These are phyloP conservation scores for Scedosporium apiospermum DNA, from an alignment of 2,329 filamentous ascomycete species.

Conservation along the genomic window DNA sequence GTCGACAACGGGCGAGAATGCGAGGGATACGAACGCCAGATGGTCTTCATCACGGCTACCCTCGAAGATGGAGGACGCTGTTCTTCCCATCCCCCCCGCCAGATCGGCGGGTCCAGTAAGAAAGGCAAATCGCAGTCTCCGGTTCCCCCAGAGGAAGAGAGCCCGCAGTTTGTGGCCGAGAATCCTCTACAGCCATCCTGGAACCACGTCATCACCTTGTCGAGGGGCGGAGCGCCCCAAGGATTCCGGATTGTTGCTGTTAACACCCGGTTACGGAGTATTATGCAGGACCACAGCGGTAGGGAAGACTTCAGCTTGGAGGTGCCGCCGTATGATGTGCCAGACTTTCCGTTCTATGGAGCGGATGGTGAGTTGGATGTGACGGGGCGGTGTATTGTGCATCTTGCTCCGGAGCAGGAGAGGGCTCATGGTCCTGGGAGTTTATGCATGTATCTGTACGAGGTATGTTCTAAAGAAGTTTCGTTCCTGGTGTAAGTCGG, in stretches of 20 bases:
- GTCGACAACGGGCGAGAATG: conserved; percentile 46
- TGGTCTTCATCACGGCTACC: conserved; percentile 55
- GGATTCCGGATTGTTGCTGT: conserved; percentile 33
- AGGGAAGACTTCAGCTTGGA: conserved; percentile 24
- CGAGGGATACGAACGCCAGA: conserved; percentile 52
- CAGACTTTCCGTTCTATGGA: conserved; percentile 26
- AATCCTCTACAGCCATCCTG: conserved; percentile 25
- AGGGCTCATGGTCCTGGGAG: conserved; percentile 24
- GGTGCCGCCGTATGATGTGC: conserved; percentile 24
- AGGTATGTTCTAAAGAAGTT: conserved; percentile 27
- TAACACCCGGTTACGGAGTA: conserved; percentile 28
- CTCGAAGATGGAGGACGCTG: conserved; percentile 43
- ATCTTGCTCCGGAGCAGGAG: conserved; percentile 23
- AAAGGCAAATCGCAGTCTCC: conserved; percentile 17
- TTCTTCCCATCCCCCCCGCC: conserved; percentile 42
- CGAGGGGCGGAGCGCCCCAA: conserved; percentile 13
- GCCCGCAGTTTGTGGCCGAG: conserved; percentile 20
- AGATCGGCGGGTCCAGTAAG: conserved; percentile 21
- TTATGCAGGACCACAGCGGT: conserved; percentile 18
- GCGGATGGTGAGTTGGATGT: conserved; percentile 28
- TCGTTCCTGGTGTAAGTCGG: not conserved
- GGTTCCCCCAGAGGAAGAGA: conserved; percentile 13
- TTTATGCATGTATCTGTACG: conserved; percentile 42
- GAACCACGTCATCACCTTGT: conserved; percentile 35
- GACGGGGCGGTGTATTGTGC: conserved; percentile 33